A percentile compares a stretch with the other conserved stretches of the same genome.
Evolutionary conservation across 2,329 filamentous ascomycete genomes (phyloP).

Genomic region (Byssochlamys sp.): DNA sequence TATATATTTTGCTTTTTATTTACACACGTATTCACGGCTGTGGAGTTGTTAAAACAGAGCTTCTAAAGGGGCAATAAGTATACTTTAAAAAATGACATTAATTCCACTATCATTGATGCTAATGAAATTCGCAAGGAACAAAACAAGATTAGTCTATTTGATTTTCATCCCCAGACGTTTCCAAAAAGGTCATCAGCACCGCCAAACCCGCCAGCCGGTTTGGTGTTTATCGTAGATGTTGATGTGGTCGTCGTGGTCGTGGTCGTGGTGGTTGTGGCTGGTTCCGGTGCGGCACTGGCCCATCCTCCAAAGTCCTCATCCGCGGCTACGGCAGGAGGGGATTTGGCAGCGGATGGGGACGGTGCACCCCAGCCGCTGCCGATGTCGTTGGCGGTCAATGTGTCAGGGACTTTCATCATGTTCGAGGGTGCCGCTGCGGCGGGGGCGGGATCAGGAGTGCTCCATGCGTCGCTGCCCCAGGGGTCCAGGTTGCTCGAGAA

Average conservation of each 20-base stretch:
- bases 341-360: constrained; percentile 26
- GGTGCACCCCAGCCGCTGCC: constrained; percentile 54
- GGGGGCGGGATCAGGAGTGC: constrained; percentile 50
- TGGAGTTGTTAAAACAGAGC: too few relatives aligned
- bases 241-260: constrained; percentile 25
- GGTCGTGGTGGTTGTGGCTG: constrained; percentile 32
- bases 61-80: too few relatives aligned
- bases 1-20: too few relatives aligned
- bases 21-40: too few relatives aligned
- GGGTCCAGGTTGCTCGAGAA: constrained; percentile 51
- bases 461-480: constrained; percentile 85
- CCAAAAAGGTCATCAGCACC: constrained; percentile 75
- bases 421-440: constrained; percentile 25
- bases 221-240: constrained; percentile 25
- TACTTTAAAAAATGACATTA: not conserved
- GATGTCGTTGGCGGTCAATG: constrained; percentile 51
- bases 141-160: not conserved
- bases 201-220: constrained; percentile 55
- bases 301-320: constrained; percentile 96
- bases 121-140: constrained; percentile 14
- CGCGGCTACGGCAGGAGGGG: constrained; percentile 59
- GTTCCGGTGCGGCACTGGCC: constrained; percentile 61
- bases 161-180: constrained; percentile 75
- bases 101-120: not conserved
- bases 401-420: constrained; percentile 36